Evolutionary conservation across 331 rosid genomes (phyloP).

Genomic region (Cydonia oblonga): DNA sequence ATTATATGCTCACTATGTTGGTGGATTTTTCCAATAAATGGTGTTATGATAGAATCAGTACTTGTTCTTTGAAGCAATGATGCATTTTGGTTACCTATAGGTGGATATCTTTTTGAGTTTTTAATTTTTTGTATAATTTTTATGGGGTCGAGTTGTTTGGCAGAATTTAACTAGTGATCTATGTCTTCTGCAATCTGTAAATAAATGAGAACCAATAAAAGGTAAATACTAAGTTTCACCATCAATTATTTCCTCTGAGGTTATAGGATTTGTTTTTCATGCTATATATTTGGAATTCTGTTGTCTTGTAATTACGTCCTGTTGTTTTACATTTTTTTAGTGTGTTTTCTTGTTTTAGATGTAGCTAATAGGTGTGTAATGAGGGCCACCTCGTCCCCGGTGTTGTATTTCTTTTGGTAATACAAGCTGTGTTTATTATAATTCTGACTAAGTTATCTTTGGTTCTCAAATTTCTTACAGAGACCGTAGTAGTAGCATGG

Average conservation of each 20-base stretch:
- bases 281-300: neutral
- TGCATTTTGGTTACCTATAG: neutral
- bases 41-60: neutral
- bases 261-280: neutral
- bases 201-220: neutral
- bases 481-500: slow-evolving; percentile 92
- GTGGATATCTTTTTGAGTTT: neutral
- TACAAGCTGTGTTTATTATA: neutral
- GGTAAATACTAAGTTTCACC: neutral
- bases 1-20: neutral
- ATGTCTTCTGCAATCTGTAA: neutral
- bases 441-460: slow-evolving; percentile 4
- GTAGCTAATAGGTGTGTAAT: neutral
- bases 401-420: neutral
- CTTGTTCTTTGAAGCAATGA: neutral
- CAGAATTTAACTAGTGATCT: neutral
- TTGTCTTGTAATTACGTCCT: neutral
- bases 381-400: neutral
- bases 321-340: neutral
- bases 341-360: neutral
- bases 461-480: slow-evolving; percentile 39
- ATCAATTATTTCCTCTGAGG: neutral
- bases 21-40: neutral
- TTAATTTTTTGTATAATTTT: neutral
- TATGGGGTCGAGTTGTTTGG: neutral